phyloP scores from a whole-genome alignment of 345 rosid species.

The Litchi chinensis region DNA sequence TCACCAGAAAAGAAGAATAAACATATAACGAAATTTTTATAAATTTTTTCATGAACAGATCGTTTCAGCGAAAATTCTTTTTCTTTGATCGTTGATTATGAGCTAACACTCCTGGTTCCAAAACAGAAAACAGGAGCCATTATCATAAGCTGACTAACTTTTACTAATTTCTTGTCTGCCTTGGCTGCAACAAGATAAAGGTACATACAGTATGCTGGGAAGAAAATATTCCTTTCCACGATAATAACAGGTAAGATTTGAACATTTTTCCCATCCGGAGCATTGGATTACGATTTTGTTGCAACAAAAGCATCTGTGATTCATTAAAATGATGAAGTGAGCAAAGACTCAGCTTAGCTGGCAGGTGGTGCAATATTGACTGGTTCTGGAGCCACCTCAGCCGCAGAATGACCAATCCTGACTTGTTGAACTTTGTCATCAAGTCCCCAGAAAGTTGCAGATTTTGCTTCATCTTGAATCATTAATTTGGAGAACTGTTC shows the following conservation, averaged over 20 bases:
- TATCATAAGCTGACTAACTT: background rate
- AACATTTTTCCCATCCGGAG: background rate
- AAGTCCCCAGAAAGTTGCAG: constrained; percentile 65
- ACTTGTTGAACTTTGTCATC: constrained; percentile 38
- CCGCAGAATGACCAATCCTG: constrained; percentile 45
- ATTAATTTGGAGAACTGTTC: constrained; percentile 83
- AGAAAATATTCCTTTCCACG: background rate
- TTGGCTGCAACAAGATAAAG: background rate
- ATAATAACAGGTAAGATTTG: background rate
- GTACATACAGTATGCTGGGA: background rate
- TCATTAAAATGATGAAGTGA: constrained; percentile 4
- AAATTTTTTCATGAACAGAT: too few species aligned
- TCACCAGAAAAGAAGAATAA: too few species aligned
- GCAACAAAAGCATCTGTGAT: background rate
- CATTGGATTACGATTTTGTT: background rate
- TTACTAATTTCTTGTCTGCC: background rate
- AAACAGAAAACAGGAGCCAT: background rate
- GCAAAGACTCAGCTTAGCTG: constrained; percentile 39
- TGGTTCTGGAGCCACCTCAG: constrained; percentile 69
- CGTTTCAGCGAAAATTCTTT: too few species aligned
- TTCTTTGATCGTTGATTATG: too few species aligned
- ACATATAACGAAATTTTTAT: too few species aligned
- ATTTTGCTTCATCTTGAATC: constrained; percentile 70
- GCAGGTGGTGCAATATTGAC: constrained; percentile 33
- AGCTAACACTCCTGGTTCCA: background rate